Percentiles rank a stretch among this genome's conserved stretches.
These are phyloP conservation scores for Taxawa tesnikishii DNA, from an alignment of 2,329 filamentous ascomycete genomes.

Conservation along the genomic window DNA sequence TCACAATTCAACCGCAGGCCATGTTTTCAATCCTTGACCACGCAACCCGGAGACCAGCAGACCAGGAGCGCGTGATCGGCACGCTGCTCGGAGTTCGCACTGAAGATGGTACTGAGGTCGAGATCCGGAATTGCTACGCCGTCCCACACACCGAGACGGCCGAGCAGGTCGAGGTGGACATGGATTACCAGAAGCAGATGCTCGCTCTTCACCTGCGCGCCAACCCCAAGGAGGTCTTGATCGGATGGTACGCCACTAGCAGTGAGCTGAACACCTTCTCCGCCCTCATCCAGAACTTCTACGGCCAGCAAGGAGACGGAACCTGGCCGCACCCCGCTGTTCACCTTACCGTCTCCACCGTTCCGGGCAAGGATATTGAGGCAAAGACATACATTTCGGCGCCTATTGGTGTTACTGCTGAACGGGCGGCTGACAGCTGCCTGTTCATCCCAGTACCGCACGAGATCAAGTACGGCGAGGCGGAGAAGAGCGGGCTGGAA, in stretches of 20 bases:
- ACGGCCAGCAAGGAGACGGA: constrained; percentile 89
- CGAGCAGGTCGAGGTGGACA: constrained; percentile 98
- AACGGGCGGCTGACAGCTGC: constrained; percentile 90
- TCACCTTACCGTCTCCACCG: constrained; percentile 87
- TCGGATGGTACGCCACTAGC: constrained; percentile 97
- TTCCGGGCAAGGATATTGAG: constrained; percentile 78
- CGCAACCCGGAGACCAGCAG: constrained; percentile 78
- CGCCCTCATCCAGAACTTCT: constrained; percentile 98
- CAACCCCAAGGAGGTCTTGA: constrained; percentile 81
- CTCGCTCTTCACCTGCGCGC: constrained; percentile 87
- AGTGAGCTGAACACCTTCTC: constrained; percentile 97
- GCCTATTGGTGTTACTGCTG: constrained; percentile 85
- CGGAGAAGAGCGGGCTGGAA: constrained; percentile 66
- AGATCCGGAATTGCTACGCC: constrained; percentile 92
- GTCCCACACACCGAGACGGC: constrained; percentile 97
- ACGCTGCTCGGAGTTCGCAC: constrained; percentile 85
- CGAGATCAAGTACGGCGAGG: constrained; percentile 79
- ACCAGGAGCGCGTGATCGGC: constrained; percentile 92
- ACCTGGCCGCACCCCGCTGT: constrained; percentile 97
- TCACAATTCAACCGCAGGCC: constrained; percentile 87
- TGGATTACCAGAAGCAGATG: constrained; percentile 99
- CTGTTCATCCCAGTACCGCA: constrained; percentile 96
- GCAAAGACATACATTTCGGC: constrained; percentile 91
- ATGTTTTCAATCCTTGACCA: constrained; percentile 69
- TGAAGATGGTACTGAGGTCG: constrained; percentile 93